A percentile compares a stretch with the other conserved stretches of the same genome.
Conservation (phyloP, 2,329 filamentous ascomycete species). For the Ophiostoma novo-ulmi region DNA sequence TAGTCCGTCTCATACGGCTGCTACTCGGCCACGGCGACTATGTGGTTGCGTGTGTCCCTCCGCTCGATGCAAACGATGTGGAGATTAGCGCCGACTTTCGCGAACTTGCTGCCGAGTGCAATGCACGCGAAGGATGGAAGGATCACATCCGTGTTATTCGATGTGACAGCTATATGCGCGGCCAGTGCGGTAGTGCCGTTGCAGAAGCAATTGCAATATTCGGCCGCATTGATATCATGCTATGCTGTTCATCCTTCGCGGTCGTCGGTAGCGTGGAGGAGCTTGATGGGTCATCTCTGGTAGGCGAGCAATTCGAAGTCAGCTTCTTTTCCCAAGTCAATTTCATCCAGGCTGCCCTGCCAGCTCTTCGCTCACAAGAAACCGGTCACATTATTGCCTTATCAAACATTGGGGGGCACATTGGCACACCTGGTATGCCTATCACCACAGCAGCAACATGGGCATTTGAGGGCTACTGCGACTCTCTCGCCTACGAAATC, state of each 20-base stretch:
- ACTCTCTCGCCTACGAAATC: conserved; percentile 91
- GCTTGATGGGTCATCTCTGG: conserved; percentile 54
- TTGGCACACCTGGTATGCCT: conserved; percentile 84
- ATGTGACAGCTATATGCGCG: conserved; percentile 57
- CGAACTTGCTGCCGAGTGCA: conserved; percentile 67
- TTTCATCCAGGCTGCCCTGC: conserved; percentile 83
- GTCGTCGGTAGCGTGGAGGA: conserved; percentile 91
- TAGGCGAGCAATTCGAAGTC: conserved; percentile 86
- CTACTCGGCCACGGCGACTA: conserved; percentile 88
- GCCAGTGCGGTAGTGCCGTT: conserved; percentile 76
- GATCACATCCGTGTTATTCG: conserved; percentile 65
- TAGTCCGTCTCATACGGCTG: conserved; percentile 73
- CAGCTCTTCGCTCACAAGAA: conserved; percentile 70
- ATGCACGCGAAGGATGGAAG: conserved; percentile 67
- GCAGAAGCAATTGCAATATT: conserved; percentile 82
- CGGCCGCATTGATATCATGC: conserved; percentile 79
- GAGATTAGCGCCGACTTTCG: conserved; percentile 73
- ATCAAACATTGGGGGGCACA: conserved; percentile 84
- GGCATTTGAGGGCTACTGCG: conserved; percentile 93
- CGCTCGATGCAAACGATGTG: conserved; percentile 71
- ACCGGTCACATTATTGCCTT: conserved; percentile 87
- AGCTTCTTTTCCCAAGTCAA: conserved; percentile 96
- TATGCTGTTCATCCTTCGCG: conserved; percentile 86
- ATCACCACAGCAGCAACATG: conserved; percentile 91
- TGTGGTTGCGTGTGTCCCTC: conserved; percentile 76